phyloP scores from a whole-genome alignment of 1,284 basidiomycete species.

The Cystobasidiaceae sp. region DNA sequence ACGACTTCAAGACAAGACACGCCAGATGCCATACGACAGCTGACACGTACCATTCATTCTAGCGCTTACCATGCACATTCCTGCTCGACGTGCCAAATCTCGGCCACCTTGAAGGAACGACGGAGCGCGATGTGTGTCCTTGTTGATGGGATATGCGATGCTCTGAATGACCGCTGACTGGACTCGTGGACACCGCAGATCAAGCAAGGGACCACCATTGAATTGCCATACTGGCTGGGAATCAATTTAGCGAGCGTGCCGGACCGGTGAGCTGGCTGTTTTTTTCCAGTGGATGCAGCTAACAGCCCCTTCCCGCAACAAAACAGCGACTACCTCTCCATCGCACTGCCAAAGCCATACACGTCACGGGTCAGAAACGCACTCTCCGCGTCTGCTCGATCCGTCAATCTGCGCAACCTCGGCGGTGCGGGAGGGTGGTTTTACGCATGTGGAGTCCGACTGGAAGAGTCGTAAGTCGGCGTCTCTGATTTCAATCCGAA shows the following conservation, averaged over 20 bases:
- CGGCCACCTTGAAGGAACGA: conserved; percentile 43
- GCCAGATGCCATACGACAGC: background rate
- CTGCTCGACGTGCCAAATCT: conserved; percentile 40
- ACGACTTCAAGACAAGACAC: background rate
- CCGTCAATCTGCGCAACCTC: conserved; percentile 42
- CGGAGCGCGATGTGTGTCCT: conserved; percentile 41
- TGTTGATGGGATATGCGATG: background rate
- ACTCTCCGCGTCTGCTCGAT: conserved; percentile 38
- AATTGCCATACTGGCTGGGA: conserved; percentile 44
- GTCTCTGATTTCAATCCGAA: background rate
- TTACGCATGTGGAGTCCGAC: conserved; percentile 38
- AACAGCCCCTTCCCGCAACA: background rate
- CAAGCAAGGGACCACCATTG: conserved; percentile 37
- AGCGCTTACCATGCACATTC: conserved; percentile 43
- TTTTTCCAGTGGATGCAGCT: background rate
- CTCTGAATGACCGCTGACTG: background rate
- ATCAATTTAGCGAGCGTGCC: conserved; percentile 30
- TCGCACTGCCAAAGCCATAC: conserved; percentile 42
- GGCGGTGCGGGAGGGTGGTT: conserved; percentile 41
- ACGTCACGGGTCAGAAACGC: conserved; percentile 41
- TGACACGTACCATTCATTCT: background rate
- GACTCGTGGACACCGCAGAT: conserved; percentile 33
- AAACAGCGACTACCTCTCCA: conserved; percentile 39
- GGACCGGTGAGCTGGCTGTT: conserved; percentile 14
- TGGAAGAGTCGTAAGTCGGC: conserved; percentile 33